Percentiles rank a stretch among this genome's conserved stretches.
Evolutionary conservation across 164 flowering plant genomes (phyloP).

Genomic region (Liquidambar formosana): DNA sequence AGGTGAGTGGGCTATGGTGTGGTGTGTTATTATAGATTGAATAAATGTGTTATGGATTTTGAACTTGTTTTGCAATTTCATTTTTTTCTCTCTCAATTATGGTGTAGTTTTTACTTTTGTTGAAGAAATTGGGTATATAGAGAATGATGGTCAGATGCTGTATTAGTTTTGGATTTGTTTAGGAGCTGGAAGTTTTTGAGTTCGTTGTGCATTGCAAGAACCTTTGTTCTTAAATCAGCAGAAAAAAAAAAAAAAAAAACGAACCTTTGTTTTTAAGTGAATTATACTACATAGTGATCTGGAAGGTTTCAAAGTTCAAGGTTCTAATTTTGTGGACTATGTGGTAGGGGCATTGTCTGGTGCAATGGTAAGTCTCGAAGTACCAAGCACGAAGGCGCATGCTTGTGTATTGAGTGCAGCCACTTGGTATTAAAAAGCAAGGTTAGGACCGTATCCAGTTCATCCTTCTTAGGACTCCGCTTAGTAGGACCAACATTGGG

Average conservation of each 20-base stretch:
- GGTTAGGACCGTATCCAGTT: too few relatives aligned
- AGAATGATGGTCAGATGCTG: not conserved
- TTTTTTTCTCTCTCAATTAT: not conserved
- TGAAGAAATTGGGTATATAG: not conserved
- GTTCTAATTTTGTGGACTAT: not conserved
- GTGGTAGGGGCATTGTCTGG: too few relatives aligned
- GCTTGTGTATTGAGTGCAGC: too few relatives aligned
- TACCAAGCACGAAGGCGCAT: too few relatives aligned
- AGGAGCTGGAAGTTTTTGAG: not conserved
- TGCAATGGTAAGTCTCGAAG: too few relatives aligned
- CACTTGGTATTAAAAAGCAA: too few relatives aligned
- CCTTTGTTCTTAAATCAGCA: too few relatives aligned
- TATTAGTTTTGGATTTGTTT: not conserved
- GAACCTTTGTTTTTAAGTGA: not conserved
- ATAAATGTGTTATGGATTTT: not conserved
- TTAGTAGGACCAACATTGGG: too few relatives aligned
- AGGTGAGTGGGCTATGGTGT: slow-evolving; percentile 56
- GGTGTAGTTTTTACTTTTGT: not conserved
- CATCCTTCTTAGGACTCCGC: too few relatives aligned
- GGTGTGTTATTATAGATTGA: too few relatives aligned
- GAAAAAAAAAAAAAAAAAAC: too few relatives aligned
- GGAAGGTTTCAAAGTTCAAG: not conserved
- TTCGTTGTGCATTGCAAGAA: not conserved
- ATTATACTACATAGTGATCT: not conserved
- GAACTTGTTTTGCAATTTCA: not conserved